Conservation (phyloP, 2,329 filamentous ascomycete species). For the Ambrosiella xylebori region DNA sequence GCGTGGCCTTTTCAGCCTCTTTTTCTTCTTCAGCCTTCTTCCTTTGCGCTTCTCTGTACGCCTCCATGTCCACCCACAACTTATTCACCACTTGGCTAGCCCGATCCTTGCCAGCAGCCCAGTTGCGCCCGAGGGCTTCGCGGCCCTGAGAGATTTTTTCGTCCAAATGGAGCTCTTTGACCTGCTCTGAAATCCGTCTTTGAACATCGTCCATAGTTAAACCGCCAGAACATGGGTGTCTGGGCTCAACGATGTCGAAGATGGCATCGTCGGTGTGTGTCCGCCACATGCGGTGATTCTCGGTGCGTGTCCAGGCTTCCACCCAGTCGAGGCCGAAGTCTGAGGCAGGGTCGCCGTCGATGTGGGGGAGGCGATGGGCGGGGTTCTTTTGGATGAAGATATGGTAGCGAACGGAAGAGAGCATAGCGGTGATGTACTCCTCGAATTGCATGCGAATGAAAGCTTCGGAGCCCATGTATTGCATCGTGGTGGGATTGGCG, state of each 20-base stretch:
- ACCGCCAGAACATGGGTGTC: slow-evolving; percentile 82
- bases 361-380: slow-evolving; percentile 42
- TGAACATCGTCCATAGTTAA: slow-evolving; percentile 91
- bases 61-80: slow-evolving; percentile 79
- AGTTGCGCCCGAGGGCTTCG: slow-evolving; percentile 72
- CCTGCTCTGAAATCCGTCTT: slow-evolving; percentile 72
- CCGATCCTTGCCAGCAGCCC: slow-evolving; percentile 78
- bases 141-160: slow-evolving; percentile 70
- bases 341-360: slow-evolving; percentile 65
- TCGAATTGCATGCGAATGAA: slow-evolving; percentile 96
- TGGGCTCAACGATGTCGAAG: slow-evolving; percentile 86
- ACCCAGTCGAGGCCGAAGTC: slow-evolving; percentile 80
- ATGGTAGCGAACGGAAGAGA: slow-evolving; percentile 82
- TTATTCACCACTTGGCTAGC: slow-evolving; percentile 75
- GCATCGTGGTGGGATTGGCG: slow-evolving; percentile 76
- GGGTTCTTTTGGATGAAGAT: slow-evolving; percentile 40
- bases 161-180: slow-evolving; percentile 84
- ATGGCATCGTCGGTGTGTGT: slow-evolving; percentile 66
- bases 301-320: slow-evolving; percentile 69
- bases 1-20: slow-evolving; percentile 18
- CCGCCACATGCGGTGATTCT: slow-evolving; percentile 85
- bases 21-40: slow-evolving; percentile 25
- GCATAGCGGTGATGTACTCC: slow-evolving; percentile 78
- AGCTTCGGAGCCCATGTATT: slow-evolving; percentile 89
- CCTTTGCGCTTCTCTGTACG: slow-evolving; percentile 29